Percentiles rank a stretch among this genome's conserved stretches.
These are phyloP conservation scores for Calonectria pseudoturangicola DNA, from an alignment of 2,329 filamentous ascomycete species.

Conservation along the genomic window DNA sequence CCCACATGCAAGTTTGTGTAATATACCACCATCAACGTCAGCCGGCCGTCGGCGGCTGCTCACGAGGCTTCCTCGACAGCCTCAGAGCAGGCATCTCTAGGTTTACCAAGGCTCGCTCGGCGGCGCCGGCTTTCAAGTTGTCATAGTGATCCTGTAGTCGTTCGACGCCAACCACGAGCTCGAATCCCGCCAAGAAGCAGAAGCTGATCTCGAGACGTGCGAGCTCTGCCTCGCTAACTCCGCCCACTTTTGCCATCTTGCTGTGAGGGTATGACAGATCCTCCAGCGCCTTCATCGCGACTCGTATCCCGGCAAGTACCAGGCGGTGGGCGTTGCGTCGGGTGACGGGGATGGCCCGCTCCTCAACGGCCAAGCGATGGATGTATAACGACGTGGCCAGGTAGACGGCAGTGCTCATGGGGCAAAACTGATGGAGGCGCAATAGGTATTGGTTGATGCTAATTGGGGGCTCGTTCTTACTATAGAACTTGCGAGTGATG, in stretches of 20 bases:
- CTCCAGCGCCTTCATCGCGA: constrained; percentile 96
- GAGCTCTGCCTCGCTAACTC: constrained; percentile 88
- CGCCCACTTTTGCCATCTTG: constrained; percentile 90
- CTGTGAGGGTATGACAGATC: constrained; percentile 91
- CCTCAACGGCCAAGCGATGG: constrained; percentile 85
- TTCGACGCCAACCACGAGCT: constrained; percentile 75
- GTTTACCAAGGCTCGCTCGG: constrained; percentile 50
- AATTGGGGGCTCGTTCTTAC: constrained; percentile 89
- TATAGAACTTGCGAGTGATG: constrained; percentile 95
- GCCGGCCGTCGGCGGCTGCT: constrained; percentile 43
- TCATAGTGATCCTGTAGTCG: constrained; percentile 59
- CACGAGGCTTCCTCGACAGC: constrained; percentile 51
- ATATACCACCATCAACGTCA: constrained; percentile 32
- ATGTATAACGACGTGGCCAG: constrained; percentile 93
- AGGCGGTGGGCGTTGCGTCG: constrained; percentile 90
- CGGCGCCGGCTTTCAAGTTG: constrained; percentile 56
- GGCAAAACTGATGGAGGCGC: constrained; percentile 92
- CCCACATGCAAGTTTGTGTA: not conserved
- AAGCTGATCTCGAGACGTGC: constrained; percentile 92
- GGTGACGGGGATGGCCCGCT: constrained; percentile 87
- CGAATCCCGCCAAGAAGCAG: constrained; percentile 90
- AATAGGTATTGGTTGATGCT: constrained; percentile 88
- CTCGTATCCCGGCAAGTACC: constrained; percentile 86
- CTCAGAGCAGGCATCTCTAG: constrained; percentile 56
- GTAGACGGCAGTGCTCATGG: constrained; percentile 95